Evolutionary conservation across 2,329 filamentous ascomycete genomes (phyloP).

Genomic region (Cladosporium sp.): DNA sequence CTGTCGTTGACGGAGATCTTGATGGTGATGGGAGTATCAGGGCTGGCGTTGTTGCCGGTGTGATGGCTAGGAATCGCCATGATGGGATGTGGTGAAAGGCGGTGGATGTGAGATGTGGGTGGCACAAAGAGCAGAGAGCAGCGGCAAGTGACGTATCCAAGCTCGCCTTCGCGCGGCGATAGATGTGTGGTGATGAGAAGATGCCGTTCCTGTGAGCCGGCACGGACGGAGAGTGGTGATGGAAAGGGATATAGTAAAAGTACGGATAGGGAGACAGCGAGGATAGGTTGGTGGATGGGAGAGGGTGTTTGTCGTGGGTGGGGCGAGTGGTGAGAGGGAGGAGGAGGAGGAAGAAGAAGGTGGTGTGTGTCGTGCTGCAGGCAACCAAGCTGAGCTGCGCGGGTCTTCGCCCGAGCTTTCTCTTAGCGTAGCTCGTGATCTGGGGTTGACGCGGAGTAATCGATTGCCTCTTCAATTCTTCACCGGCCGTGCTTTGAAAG

Average conservation of each 20-base stretch:
- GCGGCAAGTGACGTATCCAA: constrained; percentile 6
- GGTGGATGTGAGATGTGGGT: not conserved
- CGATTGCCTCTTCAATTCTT: no score
- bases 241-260: not conserved
- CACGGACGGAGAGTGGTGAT: not conserved
- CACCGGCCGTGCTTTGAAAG: no score
- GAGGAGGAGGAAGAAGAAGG: not conserved
- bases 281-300: not conserved
- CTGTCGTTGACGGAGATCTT: constrained; percentile 75
- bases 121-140: not conserved
- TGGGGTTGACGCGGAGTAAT: not conserved
- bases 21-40: constrained; percentile 74
- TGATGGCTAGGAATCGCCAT: constrained; percentile 31
- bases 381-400: not conserved
- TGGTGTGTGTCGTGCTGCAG: not conserved
- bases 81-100: constrained; percentile 16
- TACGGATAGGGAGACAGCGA: not conserved
- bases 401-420: not conserved
- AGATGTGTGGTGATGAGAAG: not conserved
- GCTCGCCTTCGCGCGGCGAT: not conserved
- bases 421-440: no score
- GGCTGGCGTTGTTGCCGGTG: constrained; percentile 35
- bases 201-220: constrained; percentile 10
- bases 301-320: not conserved
- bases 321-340: not conserved